Evolutionary conservation across 306 rosid species (phyloP).

Genomic region (Sicyos edulis): DNA sequence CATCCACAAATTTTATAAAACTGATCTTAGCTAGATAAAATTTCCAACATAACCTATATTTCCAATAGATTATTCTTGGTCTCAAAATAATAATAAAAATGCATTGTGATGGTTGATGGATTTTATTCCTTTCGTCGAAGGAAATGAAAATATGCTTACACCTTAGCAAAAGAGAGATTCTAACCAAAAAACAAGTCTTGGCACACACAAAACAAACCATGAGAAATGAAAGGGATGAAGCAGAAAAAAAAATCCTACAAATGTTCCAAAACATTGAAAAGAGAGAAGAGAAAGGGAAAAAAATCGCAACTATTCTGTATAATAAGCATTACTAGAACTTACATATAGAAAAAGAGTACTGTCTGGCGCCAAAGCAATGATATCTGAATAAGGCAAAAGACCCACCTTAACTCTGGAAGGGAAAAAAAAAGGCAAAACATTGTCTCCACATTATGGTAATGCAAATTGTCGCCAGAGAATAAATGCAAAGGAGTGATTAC

Average conservation of each 20-base stretch:
- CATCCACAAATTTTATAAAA: not conserved
- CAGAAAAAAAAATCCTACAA: not conserved
- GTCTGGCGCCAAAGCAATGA: constrained; percentile 78
- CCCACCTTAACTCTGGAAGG: constrained; percentile 68
- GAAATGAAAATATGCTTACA: constrained; percentile 3
- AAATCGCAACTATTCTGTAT: not conserved
- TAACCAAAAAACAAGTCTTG: not conserved
- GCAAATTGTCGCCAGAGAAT: constrained; percentile 12
- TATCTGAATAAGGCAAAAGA: constrained; percentile 63
- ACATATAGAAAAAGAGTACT: constrained; percentile 79
- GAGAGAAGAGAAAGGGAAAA: not conserved
- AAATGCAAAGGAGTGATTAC: not conserved
- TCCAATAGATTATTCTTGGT: not conserved
- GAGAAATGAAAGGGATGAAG: constrained; percentile 7
- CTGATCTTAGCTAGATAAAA: not conserved
- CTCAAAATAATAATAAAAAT: not conserved
- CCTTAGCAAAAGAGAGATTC: not conserved
- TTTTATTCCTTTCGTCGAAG: not conserved
- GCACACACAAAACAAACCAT: not conserved
- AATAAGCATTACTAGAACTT: constrained; percentile 32
- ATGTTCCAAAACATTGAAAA: not conserved
- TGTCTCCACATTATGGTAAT: constrained; percentile 19
- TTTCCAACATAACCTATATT: not conserved
- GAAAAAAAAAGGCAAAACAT: constrained; percentile 25
- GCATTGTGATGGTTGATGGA: not conserved